Percentiles rank a stretch among this genome's conserved stretches.
phyloP scores from a whole-genome alignment of 2,329 filamentous ascomycete genomes.

The Trichophyton benhamiae region DNA sequence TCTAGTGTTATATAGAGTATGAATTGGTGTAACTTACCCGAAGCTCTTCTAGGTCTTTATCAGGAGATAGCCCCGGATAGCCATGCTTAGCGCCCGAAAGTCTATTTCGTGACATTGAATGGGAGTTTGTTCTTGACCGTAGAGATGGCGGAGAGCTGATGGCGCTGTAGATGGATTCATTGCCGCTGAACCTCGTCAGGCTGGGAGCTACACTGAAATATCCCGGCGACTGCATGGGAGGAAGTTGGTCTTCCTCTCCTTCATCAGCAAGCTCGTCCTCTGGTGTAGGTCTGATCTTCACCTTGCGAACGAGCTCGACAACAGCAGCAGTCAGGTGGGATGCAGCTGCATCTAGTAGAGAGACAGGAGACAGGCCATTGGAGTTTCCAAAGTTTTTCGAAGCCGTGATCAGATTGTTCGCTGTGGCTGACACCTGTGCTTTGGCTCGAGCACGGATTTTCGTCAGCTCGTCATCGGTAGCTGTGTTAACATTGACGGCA shows the following conservation, averaged over 20 bases:
- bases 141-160: constrained; percentile 51
- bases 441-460: constrained; percentile 58
- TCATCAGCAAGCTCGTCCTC: constrained; percentile 65
- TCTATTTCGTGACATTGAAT: constrained; percentile 23
- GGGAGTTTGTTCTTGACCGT: constrained; percentile 23
- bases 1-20: too few species aligned
- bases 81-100: constrained; percentile 21
- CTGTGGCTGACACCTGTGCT: constrained; percentile 74
- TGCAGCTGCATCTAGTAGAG: constrained; percentile 80
- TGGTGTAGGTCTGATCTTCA: constrained; percentile 70
- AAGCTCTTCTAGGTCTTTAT: constrained; percentile 46
- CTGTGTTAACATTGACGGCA: constrained; percentile 39
- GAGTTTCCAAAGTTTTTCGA: constrained; percentile 80
- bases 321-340: constrained; percentile 78
- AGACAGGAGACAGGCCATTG: constrained; percentile 80
- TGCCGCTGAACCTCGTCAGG: constrained; percentile 43
- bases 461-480: constrained; percentile 39
- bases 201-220: constrained; percentile 52
- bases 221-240: constrained; percentile 54
- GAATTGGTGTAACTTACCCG: constrained; percentile 36
- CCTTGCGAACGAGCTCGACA: constrained; percentile 69
- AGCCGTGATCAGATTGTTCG: constrained; percentile 90
- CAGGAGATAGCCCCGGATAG: constrained; percentile 32
- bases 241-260: constrained; percentile 45
- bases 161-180: constrained; percentile 65